These are phyloP conservation scores for Rhododendron molle DNA, from an alignment of 148 eudicot genomes.

Conservation along the genomic window DNA sequence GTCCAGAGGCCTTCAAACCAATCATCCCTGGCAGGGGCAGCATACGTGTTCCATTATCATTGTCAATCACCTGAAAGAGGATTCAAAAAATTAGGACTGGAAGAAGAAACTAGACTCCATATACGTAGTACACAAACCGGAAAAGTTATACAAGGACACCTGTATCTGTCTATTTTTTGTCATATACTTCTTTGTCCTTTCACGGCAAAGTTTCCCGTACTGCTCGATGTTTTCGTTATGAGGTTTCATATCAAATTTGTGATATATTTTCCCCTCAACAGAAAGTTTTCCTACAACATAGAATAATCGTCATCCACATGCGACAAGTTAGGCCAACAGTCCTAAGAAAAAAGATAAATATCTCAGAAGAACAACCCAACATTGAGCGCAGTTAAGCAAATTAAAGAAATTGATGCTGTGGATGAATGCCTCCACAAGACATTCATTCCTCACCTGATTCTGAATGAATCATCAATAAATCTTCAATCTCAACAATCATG, in stretches of 20 bases:
- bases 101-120: not conserved
- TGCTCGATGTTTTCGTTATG: constrained; percentile 68
- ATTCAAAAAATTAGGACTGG: constrained; percentile 12
- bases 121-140: not conserved
- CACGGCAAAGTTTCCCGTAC: constrained; percentile 81
- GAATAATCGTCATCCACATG: not conserved
- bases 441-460: not conserved
- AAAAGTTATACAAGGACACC: constrained; percentile 31
- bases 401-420: not conserved
- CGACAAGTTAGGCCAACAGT: not conserved
- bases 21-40: constrained; percentile 69
- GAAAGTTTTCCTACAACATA: constrained; percentile 50
- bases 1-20: constrained; percentile 30
- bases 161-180: constrained; percentile 71
- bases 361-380: constrained; percentile 1
- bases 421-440: not conserved
- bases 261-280: constrained; percentile 68
- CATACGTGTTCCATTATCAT: constrained; percentile 60
- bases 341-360: not conserved
- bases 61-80: constrained; percentile 56
- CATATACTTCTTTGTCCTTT: constrained; percentile 63
- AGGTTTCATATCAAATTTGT: constrained; percentile 92
- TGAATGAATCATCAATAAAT: not conserved
- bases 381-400: not conserved
- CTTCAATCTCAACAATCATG: constrained; percentile 1